Conservation (phyloP, 1,139 yeast species). For the Taphrina confusa region DNA sequence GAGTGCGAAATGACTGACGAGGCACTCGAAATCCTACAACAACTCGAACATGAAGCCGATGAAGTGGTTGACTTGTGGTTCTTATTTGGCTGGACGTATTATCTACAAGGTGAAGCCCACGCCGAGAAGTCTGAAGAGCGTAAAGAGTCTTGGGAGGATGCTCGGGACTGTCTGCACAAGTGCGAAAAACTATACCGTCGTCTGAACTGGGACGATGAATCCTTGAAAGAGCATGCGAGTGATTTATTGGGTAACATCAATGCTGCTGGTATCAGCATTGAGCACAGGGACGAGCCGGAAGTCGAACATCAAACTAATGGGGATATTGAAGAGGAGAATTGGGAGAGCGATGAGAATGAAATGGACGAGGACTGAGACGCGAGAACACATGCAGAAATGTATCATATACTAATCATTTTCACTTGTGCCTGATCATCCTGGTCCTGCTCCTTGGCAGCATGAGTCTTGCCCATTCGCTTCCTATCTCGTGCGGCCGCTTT, state of each 20-base stretch:
- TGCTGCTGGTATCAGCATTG: constrained; percentile 29
- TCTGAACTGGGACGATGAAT: constrained; percentile 35
- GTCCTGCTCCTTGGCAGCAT: background rate
- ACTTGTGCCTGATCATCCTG: background rate
- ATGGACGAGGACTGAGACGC: constrained; percentile 25
- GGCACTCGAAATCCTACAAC: constrained; percentile 30
- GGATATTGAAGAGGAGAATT: constrained; percentile 13
- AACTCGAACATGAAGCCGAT: constrained; percentile 35
- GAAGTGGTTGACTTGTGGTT: constrained; percentile 38
- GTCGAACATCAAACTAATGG: constrained; percentile 1
- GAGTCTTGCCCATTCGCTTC: constrained; percentile 5
- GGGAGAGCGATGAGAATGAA: constrained; percentile 35
- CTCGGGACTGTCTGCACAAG: constrained; percentile 32
- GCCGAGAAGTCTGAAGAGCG: constrained; percentile 19
- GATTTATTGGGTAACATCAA: constrained; percentile 33
- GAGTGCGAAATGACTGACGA: constrained; percentile 33
- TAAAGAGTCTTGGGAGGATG: constrained; percentile 35
- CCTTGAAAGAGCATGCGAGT: constrained; percentile 36
- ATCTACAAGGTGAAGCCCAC: constrained; percentile 21
- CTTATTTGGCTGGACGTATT: constrained; percentile 37
- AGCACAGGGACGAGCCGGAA: constrained; percentile 9
- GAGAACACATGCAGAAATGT: background rate
- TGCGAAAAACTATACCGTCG: constrained; percentile 29
- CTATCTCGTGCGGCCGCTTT: constrained; percentile 23
- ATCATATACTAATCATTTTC: constrained; percentile 16